Conservation (phyloP, 768 basidiomycete genomes). For the Leucocoprinus leucothites region DNA sequence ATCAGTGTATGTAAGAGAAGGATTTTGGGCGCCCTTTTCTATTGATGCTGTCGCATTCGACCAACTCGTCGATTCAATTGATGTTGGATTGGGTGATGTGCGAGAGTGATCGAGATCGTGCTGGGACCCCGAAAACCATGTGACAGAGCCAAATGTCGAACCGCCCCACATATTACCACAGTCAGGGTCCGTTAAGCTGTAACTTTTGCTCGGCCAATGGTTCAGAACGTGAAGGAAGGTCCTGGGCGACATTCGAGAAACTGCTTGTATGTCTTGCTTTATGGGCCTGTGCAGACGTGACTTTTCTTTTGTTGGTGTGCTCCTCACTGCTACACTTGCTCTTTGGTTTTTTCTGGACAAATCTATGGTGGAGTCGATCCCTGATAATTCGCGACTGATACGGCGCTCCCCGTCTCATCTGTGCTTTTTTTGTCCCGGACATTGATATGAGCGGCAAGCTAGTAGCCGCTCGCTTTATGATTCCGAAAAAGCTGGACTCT, state of each 20-base stretch:
- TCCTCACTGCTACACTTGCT: too few relatives aligned
- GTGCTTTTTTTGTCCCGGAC: too few relatives aligned
- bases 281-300: too few relatives aligned
- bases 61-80: background rate
- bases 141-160: background rate
- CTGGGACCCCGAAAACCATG: background rate
- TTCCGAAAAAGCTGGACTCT: background rate
- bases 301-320: too few relatives aligned
- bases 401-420: background rate
- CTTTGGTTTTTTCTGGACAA: background rate
- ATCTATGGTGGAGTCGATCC: background rate
- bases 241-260: too few relatives aligned
- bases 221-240: too few relatives aligned
- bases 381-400: background rate
- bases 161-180: background rate
- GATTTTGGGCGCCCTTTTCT: slow-evolving; percentile 1
- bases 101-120: background rate
- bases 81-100: background rate
- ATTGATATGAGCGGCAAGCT: too few relatives aligned
- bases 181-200: background rate
- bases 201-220: too few relatives aligned
- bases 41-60: slow-evolving; percentile 8
- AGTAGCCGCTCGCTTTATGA: background rate
- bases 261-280: too few relatives aligned
- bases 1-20: background rate